These are phyloP conservation scores for Pelargonium cotyledonis DNA, from an alignment of 441 rosid genomes.

Conservation along the genomic window DNA sequence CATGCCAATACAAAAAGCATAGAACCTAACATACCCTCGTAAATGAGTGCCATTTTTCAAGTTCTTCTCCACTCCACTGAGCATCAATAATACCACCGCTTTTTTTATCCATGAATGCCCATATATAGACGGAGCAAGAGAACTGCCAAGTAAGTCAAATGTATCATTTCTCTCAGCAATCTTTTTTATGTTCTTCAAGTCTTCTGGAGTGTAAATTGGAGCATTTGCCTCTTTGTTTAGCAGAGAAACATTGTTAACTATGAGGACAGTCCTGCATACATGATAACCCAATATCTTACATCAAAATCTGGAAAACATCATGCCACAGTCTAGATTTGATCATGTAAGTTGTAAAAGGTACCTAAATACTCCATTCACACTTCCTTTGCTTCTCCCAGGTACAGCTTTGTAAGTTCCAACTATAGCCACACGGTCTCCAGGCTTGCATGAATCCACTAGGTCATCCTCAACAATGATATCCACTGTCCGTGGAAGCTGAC, in stretches of 20 bases:
- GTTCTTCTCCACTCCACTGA: slow-evolving; percentile 91
- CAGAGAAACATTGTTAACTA: slow-evolving; percentile 77
- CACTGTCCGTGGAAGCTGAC: slow-evolving; percentile 95
- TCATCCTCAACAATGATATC: slow-evolving; percentile 95
- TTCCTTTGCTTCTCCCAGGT: slow-evolving; percentile 90
- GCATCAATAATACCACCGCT: slow-evolving; percentile 89
- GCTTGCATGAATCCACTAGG: slow-evolving; percentile 92
- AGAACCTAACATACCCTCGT: slow-evolving; percentile 63
- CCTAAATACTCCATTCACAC: slow-evolving; percentile 98
- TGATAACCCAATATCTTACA: slow-evolving; percentile 16
- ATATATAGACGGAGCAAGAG: slow-evolving; percentile 93
- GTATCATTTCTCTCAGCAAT: slow-evolving; percentile 82
- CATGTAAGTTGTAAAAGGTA: slow-evolving; percentile 21
- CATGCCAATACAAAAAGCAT: background rate
- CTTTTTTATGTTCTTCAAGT: slow-evolving; percentile 71
- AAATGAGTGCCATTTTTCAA: slow-evolving; percentile 92
- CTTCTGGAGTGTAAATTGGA: slow-evolving; percentile 73
- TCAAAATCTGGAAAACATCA: slow-evolving; percentile 14
- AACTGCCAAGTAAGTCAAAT: slow-evolving; percentile 80
- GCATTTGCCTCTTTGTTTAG: slow-evolving; percentile 98
- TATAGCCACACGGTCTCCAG: slow-evolving; percentile 93
- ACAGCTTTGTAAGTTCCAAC: slow-evolving; percentile 91
- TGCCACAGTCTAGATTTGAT: background rate
- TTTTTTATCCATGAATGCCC: slow-evolving; percentile 98
- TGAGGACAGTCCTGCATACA: slow-evolving; percentile 69